Evolutionary conservation across 768 basidiomycete species (phyloP).

Genomic region (Myochromella boudieri): DNA sequence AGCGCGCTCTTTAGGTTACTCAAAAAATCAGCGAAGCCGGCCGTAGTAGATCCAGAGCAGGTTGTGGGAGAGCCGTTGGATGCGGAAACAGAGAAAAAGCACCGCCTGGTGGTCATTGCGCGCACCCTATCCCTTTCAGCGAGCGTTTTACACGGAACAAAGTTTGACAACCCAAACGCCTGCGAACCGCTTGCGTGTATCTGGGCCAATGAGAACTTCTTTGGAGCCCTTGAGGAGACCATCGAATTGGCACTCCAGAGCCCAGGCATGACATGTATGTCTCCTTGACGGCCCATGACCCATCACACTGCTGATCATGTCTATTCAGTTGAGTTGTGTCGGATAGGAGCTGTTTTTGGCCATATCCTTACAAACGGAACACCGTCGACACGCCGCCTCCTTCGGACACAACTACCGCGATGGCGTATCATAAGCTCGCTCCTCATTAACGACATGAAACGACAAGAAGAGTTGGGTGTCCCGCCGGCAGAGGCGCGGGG

Average conservation of each 20-base stretch:
- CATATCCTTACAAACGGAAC: background rate
- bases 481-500: background rate
- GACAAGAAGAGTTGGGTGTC: background rate
- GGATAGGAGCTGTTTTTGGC: background rate
- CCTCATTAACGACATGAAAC: constrained; percentile 5
- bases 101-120: background rate
- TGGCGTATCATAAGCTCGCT: constrained; percentile 10
- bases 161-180: background rate
- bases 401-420: constrained; percentile 8
- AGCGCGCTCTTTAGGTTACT: constrained; percentile 10
- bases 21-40: constrained; percentile 8
- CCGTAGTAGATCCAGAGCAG: background rate
- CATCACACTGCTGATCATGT: background rate
- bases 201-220: constrained; percentile 12
- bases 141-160: background rate
- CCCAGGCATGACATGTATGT: constrained; percentile 8
- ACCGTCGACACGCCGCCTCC: constrained; percentile 2
- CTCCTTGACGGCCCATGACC: background rate
- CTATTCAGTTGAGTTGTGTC: constrained; percentile 4
- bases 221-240: constrained; percentile 10
- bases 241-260: constrained; percentile 7
- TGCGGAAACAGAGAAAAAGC: background rate
- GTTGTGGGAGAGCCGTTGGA: background rate
- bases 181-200: constrained; percentile 11
- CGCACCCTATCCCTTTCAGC: background rate